Conservation (phyloP, 176 grass and related monocot genomes). For the Triticum aestivum region IWGSC_CS_RefSeq_v2.1 NC_057813.1:5231433-5231932, state of each 20-base stretch:
- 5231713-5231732: neutral
- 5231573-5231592: slow-evolving; percentile 63
- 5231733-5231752: slow-evolving; percentile 47
- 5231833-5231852: neutral
- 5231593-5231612: slow-evolving; percentile 48
- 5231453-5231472: slow-evolving; percentile 43
- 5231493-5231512: slow-evolving; percentile 33
- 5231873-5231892: neutral
- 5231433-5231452: slow-evolving; percentile 71
- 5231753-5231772: slow-evolving; percentile 24
- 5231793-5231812: neutral
- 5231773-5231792: slow-evolving; percentile 24
- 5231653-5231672: slow-evolving; percentile 40
- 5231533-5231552: slow-evolving; percentile 37
- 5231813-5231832: neutral
- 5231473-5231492: slow-evolving; percentile 40
- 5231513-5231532: slow-evolving; percentile 53
- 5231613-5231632: slow-evolving; percentile 55
- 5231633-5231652: slow-evolving; percentile 41
- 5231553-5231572: slow-evolving; percentile 24
- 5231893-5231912: neutral
- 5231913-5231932: neutral
- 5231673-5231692: slow-evolving; percentile 20
- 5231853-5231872: slow-evolving; percentile 15
- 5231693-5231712: slow-evolving; percentile 29